A percentile compares a stretch with the other conserved stretches of the same genome.
Evolutionary conservation across 768 basidiomycete genomes (phyloP).

Genomic region (Jaapia argillacea): DNA sequence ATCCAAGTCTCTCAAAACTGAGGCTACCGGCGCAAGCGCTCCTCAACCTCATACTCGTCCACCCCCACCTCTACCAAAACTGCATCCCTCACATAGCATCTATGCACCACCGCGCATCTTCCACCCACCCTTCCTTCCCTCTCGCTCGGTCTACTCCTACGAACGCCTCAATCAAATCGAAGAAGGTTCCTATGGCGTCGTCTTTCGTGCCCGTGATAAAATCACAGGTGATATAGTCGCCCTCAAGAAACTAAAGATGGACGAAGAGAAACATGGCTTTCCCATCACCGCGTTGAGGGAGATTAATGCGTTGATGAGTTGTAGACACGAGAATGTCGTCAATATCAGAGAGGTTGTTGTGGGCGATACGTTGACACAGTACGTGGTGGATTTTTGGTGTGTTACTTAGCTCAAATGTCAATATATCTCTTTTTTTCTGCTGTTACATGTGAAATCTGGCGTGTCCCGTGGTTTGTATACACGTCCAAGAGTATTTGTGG

Average conservation of each 20-base stretch:
- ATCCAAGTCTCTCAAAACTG: slow-evolving; percentile 19
- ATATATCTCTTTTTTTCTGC: neutral
- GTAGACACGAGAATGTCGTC: slow-evolving; percentile 93
- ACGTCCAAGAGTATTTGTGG: slow-evolving; percentile 84
- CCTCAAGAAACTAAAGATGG: slow-evolving; percentile 94
- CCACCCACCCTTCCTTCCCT: slow-evolving; percentile 75
- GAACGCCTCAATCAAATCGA: slow-evolving; percentile 96
- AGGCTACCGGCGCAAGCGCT: slow-evolving; percentile 7
- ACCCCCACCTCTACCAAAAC: slow-evolving; percentile 8
- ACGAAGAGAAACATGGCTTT: slow-evolving; percentile 98
- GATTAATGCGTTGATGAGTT: slow-evolving; percentile 92
- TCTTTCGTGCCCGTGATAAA: slow-evolving; percentile 93
- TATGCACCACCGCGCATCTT: slow-evolving; percentile 68
- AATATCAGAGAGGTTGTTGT: slow-evolving; percentile 96
- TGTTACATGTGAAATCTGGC: too few relatives aligned
- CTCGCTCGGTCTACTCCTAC: slow-evolving; percentile 90
- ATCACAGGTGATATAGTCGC: slow-evolving; percentile 94
- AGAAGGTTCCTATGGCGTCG: slow-evolving; percentile 96
- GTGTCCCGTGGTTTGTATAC: slow-evolving; percentile 3
- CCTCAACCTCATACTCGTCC: slow-evolving; percentile 7
- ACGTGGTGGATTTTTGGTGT: slow-evolving; percentile 29
- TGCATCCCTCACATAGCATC: slow-evolving; percentile 36
- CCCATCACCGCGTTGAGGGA: slow-evolving; percentile 95
- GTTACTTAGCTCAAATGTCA: neutral
- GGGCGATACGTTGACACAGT: slow-evolving; percentile 98